Evolutionary conservation across 345 rosid genomes (phyloP).

Genomic region (Populus davidiana): DNA sequence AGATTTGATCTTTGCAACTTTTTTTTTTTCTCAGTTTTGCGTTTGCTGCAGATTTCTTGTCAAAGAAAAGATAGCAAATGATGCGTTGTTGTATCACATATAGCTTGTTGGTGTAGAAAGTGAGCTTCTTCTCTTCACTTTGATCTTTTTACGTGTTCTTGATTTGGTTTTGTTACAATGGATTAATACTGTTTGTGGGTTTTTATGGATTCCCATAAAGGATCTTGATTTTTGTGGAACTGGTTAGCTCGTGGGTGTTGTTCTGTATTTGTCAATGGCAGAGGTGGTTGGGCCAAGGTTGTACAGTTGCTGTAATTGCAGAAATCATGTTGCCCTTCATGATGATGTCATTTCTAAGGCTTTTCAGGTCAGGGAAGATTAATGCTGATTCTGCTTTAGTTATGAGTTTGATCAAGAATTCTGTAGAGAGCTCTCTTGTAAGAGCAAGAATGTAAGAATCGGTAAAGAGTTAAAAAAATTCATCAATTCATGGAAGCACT

Average conservation of each 20-base stretch:
- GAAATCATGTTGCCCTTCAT: constrained; percentile 54
- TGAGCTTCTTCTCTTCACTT: constrained; percentile 4
- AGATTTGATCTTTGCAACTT: background rate
- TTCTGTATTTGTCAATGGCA: constrained; percentile 14
- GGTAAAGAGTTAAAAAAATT: background rate
- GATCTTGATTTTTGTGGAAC: constrained; percentile 13
- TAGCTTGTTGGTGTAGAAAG: background rate
- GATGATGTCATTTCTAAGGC: constrained; percentile 59
- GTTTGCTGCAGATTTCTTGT: constrained; percentile 7
- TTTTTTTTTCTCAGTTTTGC: background rate
- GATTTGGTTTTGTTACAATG: background rate
- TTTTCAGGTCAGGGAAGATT: constrained; percentile 40
- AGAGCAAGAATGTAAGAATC: background rate
- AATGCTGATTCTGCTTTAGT: constrained; percentile 5
- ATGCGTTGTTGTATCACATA: background rate
- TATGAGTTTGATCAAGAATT: background rate
- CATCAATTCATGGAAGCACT: no score
- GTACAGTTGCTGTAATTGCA: constrained; percentile 61
- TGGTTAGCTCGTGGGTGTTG: constrained; percentile 2
- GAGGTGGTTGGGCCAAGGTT: constrained; percentile 44
- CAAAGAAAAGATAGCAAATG: background rate
- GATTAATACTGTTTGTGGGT: background rate
- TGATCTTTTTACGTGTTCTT: background rate
- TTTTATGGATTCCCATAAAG: background rate
- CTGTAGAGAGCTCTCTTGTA: background rate